Evolutionary conservation across 139 green algal genomes (phyloP), one percentile per base, ranked within the genome.

Genomic region (Axilococcus clingmanii): DNA sequence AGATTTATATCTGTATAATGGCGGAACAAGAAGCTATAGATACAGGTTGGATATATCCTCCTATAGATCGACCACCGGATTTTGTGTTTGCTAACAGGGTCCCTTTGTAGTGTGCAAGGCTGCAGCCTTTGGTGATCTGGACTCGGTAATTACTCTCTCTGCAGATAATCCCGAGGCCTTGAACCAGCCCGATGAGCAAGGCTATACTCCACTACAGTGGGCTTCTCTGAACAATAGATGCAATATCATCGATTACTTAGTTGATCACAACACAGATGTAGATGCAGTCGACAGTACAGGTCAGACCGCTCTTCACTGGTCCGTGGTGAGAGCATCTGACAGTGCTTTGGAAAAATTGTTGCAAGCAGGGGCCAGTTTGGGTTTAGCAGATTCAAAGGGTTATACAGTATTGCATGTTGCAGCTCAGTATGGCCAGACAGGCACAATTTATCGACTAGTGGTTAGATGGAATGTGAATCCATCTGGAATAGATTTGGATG

Each of bases 361-460:
- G 19, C 47, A 77, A 0, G 45, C 54, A 16, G 74, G 66, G 0
- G 82, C 83, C 8, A 65, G 80, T 44, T 52, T 70, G 30, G 56
- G 5, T 1, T 30, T 61, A 6, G 15, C 27, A 6, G 71, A 75
- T 46, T 64, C 49, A 11, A 32, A 44, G 3, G 85, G 85, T 29
- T 95, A 94, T 70, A 90, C 81, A 3, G 37, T 75, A 7, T 65
- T 49, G 47, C 89, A 96, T 58, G 83, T 97, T 8, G 85, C 85
- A 3, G 78, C 89, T 14, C 91, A 98, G 71, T 97, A 99, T 52
- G 91, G 91, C 1, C 88, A 96, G 47, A 95, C 91, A 11, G 74
- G 77, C 0, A 67, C 95, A 19, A 48, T 99, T 16, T 94, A 96
- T 60, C 80, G 93, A 61, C 41, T 96, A 16, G 81, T 70, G 4